These are phyloP conservation scores for Ceratobasidium sp. DNA, from an alignment of 1,284 basidiomycete species.

Conservation along the genomic window DNA sequence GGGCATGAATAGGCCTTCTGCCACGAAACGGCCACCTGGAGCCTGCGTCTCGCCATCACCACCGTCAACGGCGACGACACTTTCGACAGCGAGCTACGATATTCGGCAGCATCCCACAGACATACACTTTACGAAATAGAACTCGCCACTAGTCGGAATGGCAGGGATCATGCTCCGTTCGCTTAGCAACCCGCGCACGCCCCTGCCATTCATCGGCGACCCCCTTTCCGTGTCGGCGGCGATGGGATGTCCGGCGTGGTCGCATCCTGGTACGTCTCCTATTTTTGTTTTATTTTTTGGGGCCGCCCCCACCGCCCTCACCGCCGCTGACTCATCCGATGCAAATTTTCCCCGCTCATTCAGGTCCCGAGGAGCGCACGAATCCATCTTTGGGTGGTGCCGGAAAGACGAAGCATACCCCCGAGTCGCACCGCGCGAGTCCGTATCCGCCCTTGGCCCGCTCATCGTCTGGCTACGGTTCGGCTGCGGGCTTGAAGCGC, in stretches of 20 bases:
- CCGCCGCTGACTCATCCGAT: conserved; percentile 21
- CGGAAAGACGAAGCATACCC: conserved; percentile 10
- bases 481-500: conserved; percentile 4
- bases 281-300: neutral
- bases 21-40: neutral
- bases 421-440: conserved; percentile 19
- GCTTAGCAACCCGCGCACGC: conserved; percentile 22
- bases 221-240: neutral
- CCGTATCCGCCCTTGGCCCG: conserved; percentile 24
- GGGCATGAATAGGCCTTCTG: conserved; percentile 8
- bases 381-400: neutral
- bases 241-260: neutral
- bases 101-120: neutral
- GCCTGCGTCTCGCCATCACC: conserved; percentile 30
- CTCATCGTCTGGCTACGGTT: conserved; percentile 10
- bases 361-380: conserved; percentile 8
- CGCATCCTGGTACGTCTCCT: neutral
- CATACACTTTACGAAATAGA: too few relatives aligned
- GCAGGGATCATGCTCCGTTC: conserved; percentile 36
- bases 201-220: conserved; percentile 28
- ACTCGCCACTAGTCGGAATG: conserved; percentile 12
- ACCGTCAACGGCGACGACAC: conserved; percentile 12
- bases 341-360: neutral
- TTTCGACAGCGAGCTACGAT: neutral
- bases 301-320: neutral